Conservation (phyloP, 768 basidiomycete genomes). For the Boletus barrowsii region DNA sequence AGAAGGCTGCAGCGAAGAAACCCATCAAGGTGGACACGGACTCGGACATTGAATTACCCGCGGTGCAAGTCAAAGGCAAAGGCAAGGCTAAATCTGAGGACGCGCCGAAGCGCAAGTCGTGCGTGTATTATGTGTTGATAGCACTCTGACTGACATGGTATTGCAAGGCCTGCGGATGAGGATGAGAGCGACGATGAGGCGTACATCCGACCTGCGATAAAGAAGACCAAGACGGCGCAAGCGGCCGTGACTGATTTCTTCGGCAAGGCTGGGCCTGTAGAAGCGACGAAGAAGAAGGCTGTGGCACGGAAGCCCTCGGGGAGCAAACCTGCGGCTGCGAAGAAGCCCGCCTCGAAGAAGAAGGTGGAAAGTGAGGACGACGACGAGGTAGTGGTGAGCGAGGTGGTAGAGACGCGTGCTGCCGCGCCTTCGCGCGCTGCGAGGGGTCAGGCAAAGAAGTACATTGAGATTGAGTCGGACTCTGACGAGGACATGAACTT, state of each 20-base stretch:
- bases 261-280: slow-evolving; percentile 39
- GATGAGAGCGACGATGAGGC: slow-evolving; percentile 43
- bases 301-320: slow-evolving; percentile 51
- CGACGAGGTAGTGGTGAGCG: slow-evolving; percentile 37
- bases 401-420: slow-evolving; percentile 40
- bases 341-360: slow-evolving; percentile 45
- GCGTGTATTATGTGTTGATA: slow-evolving; percentile 12
- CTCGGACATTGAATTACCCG: slow-evolving; percentile 32
- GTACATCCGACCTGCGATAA: slow-evolving; percentile 45
- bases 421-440: slow-evolving; percentile 48
- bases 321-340: slow-evolving; percentile 56
- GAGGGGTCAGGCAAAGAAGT: slow-evolving; percentile 52
- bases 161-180: slow-evolving; percentile 31
- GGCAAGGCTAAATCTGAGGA: slow-evolving; percentile 40
- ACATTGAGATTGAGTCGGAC: slow-evolving; percentile 56
- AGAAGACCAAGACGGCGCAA: slow-evolving; percentile 48
- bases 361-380: slow-evolving; percentile 43
- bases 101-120: slow-evolving; percentile 70
- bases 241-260: slow-evolving; percentile 60
- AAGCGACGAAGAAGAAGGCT: slow-evolving; percentile 42
- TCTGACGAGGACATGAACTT: slow-evolving; percentile 50
- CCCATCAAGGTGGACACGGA: slow-evolving; percentile 36
- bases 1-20: slow-evolving; percentile 20
- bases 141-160: slow-evolving; percentile 6
- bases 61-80: slow-evolving; percentile 37